Conservation (phyloP, 331 rosid species). For the Arachis monticola region DNA sequence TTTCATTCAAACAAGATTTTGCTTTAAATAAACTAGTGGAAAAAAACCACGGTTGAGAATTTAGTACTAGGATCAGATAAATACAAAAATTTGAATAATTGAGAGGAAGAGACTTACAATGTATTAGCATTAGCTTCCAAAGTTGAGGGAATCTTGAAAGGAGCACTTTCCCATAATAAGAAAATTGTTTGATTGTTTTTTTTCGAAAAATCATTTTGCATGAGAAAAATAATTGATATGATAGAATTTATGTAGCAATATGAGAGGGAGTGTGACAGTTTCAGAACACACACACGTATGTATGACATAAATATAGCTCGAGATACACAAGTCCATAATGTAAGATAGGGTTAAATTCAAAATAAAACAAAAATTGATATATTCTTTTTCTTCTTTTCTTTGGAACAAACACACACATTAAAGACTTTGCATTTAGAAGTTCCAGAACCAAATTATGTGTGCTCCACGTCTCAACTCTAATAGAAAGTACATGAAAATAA, state of each 20-base stretch:
- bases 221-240: no score
- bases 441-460: not conserved
- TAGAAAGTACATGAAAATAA: slow-evolving; percentile 10
- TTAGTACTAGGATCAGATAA: no score
- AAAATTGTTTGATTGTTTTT: no score
- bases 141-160: no score
- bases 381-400: not conserved
- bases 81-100: no score
- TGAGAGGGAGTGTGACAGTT: not conserved
- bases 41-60: no score
- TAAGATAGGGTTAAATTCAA: not conserved
- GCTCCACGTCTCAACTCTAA: slow-evolving; percentile 15
- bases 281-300: not conserved
- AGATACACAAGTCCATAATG: slow-evolving; percentile 1
- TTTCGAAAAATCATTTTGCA: no score
- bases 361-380: slow-evolving; percentile 15
- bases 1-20: no score
- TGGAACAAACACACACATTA: slow-evolving; percentile 15
- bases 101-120: slow-evolving; percentile 56
- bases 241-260: not conserved
- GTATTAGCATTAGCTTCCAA: slow-evolving; percentile 62
- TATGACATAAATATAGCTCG: not conserved
- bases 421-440: slow-evolving; percentile 4
- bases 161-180: no score
- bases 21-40: no score